Conservation (phyloP, 1,284 basidiomycete genomes). For the Heterobasidion annosum region DNA sequence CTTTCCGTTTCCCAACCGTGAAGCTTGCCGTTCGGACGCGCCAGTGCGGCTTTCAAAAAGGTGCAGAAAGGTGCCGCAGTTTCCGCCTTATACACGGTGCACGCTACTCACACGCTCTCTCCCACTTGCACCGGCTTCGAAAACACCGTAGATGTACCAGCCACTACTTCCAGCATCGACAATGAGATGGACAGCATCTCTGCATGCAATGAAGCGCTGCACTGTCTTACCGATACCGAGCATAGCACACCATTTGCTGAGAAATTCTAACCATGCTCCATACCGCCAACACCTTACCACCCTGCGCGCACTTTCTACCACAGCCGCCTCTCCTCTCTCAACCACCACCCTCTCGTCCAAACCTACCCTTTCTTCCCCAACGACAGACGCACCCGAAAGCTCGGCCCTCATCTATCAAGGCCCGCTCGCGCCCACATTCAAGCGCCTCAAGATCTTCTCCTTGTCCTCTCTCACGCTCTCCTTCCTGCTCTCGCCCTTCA, state of each 20-base stretch:
- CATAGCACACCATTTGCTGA: background rate
- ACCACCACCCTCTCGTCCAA: background rate
- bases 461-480: constrained; percentile 70
- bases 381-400: background rate
- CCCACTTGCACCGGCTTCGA: background rate
- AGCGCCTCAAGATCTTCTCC: constrained; percentile 77
- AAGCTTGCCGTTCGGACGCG: too few relatives aligned
- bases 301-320: background rate
- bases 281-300: background rate
- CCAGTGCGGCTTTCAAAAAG: too few relatives aligned
- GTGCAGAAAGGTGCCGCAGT: too few relatives aligned
- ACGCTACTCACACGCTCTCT: background rate
- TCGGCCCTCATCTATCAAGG: constrained; percentile 35
- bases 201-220: background rate
- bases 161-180: background rate
- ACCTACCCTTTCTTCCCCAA: background rate
- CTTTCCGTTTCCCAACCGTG: too few relatives aligned
- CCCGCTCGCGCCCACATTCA: constrained; percentile 65
- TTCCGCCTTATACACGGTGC: too few relatives aligned
- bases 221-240: background rate
- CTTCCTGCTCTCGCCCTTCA: constrained; percentile 64
- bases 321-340: background rate
- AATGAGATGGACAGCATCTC: background rate
- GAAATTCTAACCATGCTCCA: background rate
- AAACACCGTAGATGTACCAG: background rate